Percentiles rank a stretch among this genome's conserved stretches.
These are phyloP conservation scores for Alternaria brassicae DNA, from an alignment of 2,329 filamentous ascomycete genomes.

Conservation along the genomic window DNA sequence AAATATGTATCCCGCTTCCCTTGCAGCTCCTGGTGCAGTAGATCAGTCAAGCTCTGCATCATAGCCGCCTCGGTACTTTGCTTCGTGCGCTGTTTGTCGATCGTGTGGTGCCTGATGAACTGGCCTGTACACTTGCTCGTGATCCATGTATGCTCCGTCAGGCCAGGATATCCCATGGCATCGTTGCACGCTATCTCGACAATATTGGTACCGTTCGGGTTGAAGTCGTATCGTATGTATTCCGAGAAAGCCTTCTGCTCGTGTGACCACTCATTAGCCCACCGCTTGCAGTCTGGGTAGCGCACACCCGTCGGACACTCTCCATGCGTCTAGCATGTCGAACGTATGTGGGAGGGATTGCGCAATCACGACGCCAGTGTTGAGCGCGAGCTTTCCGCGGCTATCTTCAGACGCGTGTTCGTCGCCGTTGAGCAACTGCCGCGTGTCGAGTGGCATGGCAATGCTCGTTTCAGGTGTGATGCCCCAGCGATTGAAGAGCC, in stretches of 20 bases:
- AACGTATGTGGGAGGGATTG: constrained; percentile 41
- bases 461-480: constrained; percentile 51
- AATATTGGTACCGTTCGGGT: constrained; percentile 33
- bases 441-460: constrained; percentile 51
- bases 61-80: constrained; percentile 24
- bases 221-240: constrained; percentile 46
- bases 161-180: constrained; percentile 42
- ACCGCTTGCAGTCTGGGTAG: constrained; percentile 37
- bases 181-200: constrained; percentile 46
- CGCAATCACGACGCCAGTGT: constrained; percentile 52
- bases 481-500: constrained; percentile 57
- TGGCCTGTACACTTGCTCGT: constrained; percentile 31
- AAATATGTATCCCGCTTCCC: constrained; percentile 15
- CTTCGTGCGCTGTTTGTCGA: constrained; percentile 28
- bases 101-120: constrained; percentile 41
- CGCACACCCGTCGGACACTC: constrained; percentile 37
- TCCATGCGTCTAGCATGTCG: constrained; percentile 43
- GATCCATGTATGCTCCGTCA: constrained; percentile 18
- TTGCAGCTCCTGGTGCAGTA: constrained; percentile 19
- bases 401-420: constrained; percentile 45
- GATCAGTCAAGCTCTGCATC: constrained; percentile 21
- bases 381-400: constrained; percentile 45
- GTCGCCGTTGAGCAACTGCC: constrained; percentile 19
- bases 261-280: constrained; percentile 40
- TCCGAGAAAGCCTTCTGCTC: constrained; percentile 47